These are phyloP conservation scores for Fusarium sp. DNA, from an alignment of 2,329 filamentous ascomycete species.

Conservation along the genomic window DNA sequence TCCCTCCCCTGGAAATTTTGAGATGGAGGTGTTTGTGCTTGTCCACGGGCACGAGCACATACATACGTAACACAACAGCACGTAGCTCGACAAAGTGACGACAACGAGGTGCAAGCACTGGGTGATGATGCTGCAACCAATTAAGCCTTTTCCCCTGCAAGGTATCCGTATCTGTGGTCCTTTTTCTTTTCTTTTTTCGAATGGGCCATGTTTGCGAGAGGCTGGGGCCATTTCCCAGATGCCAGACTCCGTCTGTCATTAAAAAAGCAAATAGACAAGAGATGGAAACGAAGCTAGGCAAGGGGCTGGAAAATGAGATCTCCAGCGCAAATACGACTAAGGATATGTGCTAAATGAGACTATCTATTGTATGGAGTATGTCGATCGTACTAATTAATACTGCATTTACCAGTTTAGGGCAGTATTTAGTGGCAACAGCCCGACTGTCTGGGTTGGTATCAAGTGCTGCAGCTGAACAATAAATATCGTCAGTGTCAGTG, in stretches of 20 bases:
- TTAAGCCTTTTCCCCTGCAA: background rate
- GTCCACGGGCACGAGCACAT: background rate
- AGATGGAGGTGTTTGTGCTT: too few relatives aligned
- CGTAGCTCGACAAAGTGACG: constrained; percentile 18
- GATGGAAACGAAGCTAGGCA: constrained; percentile 21
- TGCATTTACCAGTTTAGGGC: too few relatives aligned
- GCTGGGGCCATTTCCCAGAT: constrained; percentile 6
- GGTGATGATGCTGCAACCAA: constrained; percentile 7
- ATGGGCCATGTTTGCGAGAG: constrained; percentile 20
- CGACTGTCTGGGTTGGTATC: constrained; percentile 23
- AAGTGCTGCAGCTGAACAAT: background rate
- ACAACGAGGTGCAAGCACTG: constrained; percentile 20
- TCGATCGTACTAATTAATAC: constrained; percentile 19
- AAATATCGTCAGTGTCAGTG: constrained; percentile 6
- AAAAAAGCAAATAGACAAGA: constrained; percentile 15
- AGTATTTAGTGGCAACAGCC: constrained; percentile 1
- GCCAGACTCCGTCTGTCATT: background rate
- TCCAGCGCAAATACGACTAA: constrained; percentile 30
- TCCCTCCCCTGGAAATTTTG: too few relatives aligned
- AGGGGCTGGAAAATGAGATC: constrained; percentile 41
- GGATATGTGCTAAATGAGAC: constrained; percentile 5
- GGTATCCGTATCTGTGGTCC: background rate
- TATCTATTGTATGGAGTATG: constrained; percentile 2
- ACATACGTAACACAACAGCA: background rate
- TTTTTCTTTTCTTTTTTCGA: constrained; percentile 2